A percentile compares a stretch with the other conserved stretches of the same genome.
phyloP scores from a whole-genome alignment of 1,139 yeast species.

The Torulaspora globosa region DNA sequence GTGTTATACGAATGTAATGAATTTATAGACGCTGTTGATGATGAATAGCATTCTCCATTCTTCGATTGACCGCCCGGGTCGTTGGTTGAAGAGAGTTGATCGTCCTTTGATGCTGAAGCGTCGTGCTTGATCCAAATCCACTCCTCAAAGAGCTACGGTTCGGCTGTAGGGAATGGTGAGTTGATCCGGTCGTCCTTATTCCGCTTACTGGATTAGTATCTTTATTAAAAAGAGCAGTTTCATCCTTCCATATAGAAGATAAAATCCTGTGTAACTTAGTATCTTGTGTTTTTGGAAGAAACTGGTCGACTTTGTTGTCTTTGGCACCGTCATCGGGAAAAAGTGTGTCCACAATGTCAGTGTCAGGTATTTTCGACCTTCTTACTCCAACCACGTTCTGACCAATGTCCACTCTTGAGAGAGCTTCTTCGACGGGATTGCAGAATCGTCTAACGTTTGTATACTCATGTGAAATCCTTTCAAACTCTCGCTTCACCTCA shows the following conservation, averaged over 20 bases:
- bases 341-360: constrained; percentile 10
- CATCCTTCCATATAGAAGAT: constrained; percentile 33
- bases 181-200: constrained; percentile 9
- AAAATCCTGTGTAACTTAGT: constrained; percentile 28
- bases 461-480: constrained; percentile 69
- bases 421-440: constrained; percentile 65
- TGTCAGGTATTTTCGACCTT: constrained; percentile 7
- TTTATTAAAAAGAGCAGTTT: constrained; percentile 27
- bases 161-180: constrained; percentile 11
- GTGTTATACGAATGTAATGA: background rate
- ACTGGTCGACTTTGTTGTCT: constrained; percentile 21
- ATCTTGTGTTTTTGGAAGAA: constrained; percentile 23
- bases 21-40: constrained; percentile 21
- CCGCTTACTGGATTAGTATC: constrained; percentile 28
- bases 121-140: constrained; percentile 19
- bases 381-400: constrained; percentile 16
- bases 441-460: constrained; percentile 62
- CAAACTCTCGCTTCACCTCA: constrained; percentile 70
- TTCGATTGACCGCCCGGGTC: constrained; percentile 35
- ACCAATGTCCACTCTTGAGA: constrained; percentile 43
- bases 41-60: constrained; percentile 29
- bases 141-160: constrained; percentile 24
- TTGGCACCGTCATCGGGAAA: constrained; percentile 11
- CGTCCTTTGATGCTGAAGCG: constrained; percentile 28
- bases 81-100: constrained; percentile 34